phyloP scores from a whole-genome alignment of 805 yeast species.

The Metschnikowia lachancei region DNA sequence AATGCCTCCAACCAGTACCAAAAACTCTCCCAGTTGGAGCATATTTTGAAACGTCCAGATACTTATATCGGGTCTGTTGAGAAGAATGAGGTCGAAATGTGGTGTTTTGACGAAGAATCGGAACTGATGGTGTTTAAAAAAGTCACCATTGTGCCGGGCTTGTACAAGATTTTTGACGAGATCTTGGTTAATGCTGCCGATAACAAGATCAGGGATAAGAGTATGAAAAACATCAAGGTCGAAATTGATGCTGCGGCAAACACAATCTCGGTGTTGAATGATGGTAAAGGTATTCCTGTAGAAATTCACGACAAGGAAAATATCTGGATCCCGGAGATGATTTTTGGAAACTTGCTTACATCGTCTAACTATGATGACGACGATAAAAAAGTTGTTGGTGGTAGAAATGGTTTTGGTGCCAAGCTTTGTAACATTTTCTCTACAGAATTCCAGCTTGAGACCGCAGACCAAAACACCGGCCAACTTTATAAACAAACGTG shows the following conservation, averaged over 20 bases:
- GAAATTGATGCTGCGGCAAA: slow-evolving; percentile 72
- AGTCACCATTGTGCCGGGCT: slow-evolving; percentile 89
- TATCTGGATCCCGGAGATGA: slow-evolving; percentile 92
- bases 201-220: slow-evolving; percentile 91
- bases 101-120: slow-evolving; percentile 66
- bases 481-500: slow-evolving; percentile 77
- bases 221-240: slow-evolving; percentile 86
- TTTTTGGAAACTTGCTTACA: slow-evolving; percentile 91
- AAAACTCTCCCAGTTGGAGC: slow-evolving; percentile 91
- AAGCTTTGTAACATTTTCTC: slow-evolving; percentile 95
- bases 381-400: slow-evolving; percentile 95
- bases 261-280: slow-evolving; percentile 77
- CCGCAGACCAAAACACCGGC: slow-evolving; percentile 70
- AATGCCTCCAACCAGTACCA: slow-evolving; percentile 77
- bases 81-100: slow-evolving; percentile 70
- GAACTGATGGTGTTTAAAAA: slow-evolving; percentile 48
- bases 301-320: slow-evolving; percentile 90
- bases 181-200: slow-evolving; percentile 98
- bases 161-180: slow-evolving; percentile 95
- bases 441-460: slow-evolving; percentile 79
- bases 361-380: slow-evolving; percentile 96
- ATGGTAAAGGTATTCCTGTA: slow-evolving; percentile 93
- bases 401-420: slow-evolving; percentile 98
- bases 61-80: slow-evolving; percentile 97
- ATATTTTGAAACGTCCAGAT: slow-evolving; percentile 94